Evolutionary conservation across 1,284 basidiomycete genomes (phyloP), one percentile per base, ranked within the genome.

Genomic region (Trametes hirsuta): DNA sequence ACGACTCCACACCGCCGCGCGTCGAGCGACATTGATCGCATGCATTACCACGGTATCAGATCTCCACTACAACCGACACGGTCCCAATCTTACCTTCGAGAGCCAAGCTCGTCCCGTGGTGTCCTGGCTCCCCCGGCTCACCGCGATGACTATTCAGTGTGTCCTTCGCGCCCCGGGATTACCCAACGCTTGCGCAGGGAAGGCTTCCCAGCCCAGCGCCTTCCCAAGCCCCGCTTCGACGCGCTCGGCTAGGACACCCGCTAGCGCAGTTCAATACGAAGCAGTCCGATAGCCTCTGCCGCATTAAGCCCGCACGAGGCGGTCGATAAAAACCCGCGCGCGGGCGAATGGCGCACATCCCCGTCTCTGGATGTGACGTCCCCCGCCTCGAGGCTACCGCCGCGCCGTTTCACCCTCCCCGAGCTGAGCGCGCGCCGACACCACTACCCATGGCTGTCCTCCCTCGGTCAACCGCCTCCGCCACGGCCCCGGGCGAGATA

Each of bases 391-490:
- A 53, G 30, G 18, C 49, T 30, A 11, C 4, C 41, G 10, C 41
- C 34, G 12, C 35, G 35, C 46, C 21, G 22, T 12, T 24, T 11
- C 21, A 11, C n/a, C 4, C 11, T 22, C 36, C 2, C 22, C 30
- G 39, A 40, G 39, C 39, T 14, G 14, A 40, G 5, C 14, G 39
- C n/a, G 39, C 18, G 30, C 12, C 47, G 46, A 30, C 8, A 30
- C 30, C 30, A 30, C 30, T 37, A 24, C 35, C 48, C 14, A 66
- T 66, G 66, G 61, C 49, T 21, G 58, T 69, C 47, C 50, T 66
- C 41, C 60, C 62, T 14, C 64, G 69, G 14, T 22, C 55, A 22
- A 55, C 48, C 51, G 57, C 58, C 15, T 34, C 50, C 47, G 25
- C 44, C 15, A 50, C 44, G 6, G 45, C 52, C 30, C 37, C 39